Evolutionary conservation across 305 asterid species (phyloP).

Genomic region (Fraxinus albicans): DNA sequence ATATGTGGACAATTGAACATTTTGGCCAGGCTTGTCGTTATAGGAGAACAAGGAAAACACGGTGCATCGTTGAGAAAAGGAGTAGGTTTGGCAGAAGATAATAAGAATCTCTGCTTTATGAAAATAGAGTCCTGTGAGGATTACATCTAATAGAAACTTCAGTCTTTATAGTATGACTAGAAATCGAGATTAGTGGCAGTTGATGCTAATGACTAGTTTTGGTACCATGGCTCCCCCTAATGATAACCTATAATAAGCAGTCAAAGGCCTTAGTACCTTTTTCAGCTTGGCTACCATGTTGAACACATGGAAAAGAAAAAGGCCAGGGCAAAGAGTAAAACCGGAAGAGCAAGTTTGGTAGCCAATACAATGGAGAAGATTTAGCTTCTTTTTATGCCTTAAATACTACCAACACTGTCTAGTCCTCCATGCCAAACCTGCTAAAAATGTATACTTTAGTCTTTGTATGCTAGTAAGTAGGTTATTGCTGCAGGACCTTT

Average conservation of each 20-base stretch:
- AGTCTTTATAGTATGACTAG: background rate
- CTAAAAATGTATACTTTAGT: background rate
- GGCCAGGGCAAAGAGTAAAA: background rate
- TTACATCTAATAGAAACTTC: background rate
- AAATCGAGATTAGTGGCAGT: background rate
- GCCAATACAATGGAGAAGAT: background rate
- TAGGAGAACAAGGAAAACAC: background rate
- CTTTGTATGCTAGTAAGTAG: background rate
- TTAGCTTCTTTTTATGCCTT: background rate
- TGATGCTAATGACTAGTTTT: background rate
- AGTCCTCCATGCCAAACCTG: background rate
- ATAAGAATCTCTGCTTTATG: background rate
- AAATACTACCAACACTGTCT: background rate
- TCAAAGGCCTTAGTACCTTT: background rate
- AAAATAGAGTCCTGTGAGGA: background rate
- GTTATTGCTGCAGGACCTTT: background rate
- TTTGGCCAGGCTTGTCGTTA: background rate
- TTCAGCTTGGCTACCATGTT: background rate
- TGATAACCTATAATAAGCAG: background rate
- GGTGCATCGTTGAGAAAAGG: background rate
- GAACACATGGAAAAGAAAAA: background rate
- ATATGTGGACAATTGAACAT: too few relatives aligned
- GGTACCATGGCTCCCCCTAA: background rate
- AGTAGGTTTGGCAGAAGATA: background rate
- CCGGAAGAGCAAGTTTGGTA: background rate